Evolutionary conservation across 2,329 filamentous ascomycete species (phyloP), one percentile per base, ranked within the genome.

Genomic region (Xylariomycetidae sp.): DNA sequence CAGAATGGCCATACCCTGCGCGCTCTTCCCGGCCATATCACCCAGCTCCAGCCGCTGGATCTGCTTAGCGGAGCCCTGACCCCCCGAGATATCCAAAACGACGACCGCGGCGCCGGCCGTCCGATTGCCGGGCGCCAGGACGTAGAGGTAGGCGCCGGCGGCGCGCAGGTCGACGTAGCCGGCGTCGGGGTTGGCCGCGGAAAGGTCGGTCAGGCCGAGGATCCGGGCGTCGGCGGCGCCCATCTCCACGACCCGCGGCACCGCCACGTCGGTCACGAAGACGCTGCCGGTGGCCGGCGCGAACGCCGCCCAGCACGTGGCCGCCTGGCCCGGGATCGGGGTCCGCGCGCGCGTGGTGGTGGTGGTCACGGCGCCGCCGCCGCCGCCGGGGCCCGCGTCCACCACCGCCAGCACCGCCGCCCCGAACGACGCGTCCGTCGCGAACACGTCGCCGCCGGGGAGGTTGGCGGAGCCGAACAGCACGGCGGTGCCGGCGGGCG

Each of bases 391-490:
- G 12, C 15, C 5, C 26, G 13, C 28, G 28, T 70, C 58, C 15
- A 74, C 40, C 15, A 74, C 40, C 1, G 60, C 53, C 2, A 80
- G 49, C 5, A 76, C 59, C 0, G 63, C 67, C 0, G 57, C 68
- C 5, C 76, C 76, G 33, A 80, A 77, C 0, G 72, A 70, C 0
- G 75, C 68, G 35, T 81, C 76, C 0, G 75, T 74, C 0, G 64
- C 65, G 38, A 80, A 74, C 24, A 78, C 46, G 19, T 65, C 50
- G 0, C 27, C 19, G 0, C 57, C 59, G 1, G 67, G 67, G 22
- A 79, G 64, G 1, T 54, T 27, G 1, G 59, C 53, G 0, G 70
- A 65, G 6, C 76, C 76, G 41, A 79, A 79, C 1, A 78, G 63
- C 0, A 76, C 69, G 0, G 67, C 66, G 0, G 76, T 79, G n/a